Evolutionary conservation across 441 rosid species (phyloP), one percentile per base, ranked within the genome.

Genomic region (Eutrema salsugineum): DNA sequence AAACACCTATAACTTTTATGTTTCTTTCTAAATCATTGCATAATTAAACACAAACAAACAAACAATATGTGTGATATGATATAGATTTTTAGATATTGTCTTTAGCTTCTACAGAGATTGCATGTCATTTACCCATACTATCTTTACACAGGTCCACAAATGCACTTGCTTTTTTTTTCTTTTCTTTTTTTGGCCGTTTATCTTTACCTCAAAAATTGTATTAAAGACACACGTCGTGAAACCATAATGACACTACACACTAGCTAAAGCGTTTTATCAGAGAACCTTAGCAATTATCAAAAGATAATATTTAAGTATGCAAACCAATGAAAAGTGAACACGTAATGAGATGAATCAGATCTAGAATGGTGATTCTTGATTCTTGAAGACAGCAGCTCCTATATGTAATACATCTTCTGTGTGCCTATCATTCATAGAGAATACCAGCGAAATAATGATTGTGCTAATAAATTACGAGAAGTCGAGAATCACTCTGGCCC

Each of bases 101-200:
- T 16, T 57, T 12, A 19, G 12, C 24, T 50, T 32, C 19, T 19
- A n/a, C 30, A 60, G 51, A 50, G 36, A 2, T 70, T 36, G 15
- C 59, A 51, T 50, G 61, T 50, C 60, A 32, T 17, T 20, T 59
- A 3, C 54, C 20, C 28, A 22, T 30, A 42, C 16, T 19, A 27
- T n/a, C 68, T 71, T 3, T 19, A 9, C 55, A 30, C 9, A 62
- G 70, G 76, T 71, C 76, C 76, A 62, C 69, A 71, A 30, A 0
- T 63, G 61, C 76, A 71, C 76, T 71, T 62, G 4, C 47, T 32
- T 51, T 61, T 24, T 4, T 24, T 24, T 24, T 24, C 27, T 24
- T 24, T 24, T 24, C 27, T 3, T 24, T 24, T 24, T 24, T 22
- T 3, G 24, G 24, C 24, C 9, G 32, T 49, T 49, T 24, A 3